phyloP scores from a whole-genome alignment of 257 asterid species.

The Lantana camara region DNA sequence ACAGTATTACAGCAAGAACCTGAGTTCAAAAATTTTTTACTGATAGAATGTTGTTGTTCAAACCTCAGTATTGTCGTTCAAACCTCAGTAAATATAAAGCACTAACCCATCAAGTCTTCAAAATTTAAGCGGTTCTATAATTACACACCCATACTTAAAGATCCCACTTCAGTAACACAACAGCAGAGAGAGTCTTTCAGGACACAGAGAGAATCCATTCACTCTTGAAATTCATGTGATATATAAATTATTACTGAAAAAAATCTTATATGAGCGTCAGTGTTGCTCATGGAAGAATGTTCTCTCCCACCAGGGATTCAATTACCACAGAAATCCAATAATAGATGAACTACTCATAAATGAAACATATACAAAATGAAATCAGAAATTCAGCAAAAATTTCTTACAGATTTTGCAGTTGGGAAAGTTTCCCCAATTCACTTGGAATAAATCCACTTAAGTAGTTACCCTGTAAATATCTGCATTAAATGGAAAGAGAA shows the following conservation, averaged over 20 bases:
- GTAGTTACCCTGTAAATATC: conserved; percentile 95
- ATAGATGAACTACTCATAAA: conserved; percentile 9
- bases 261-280: not conserved
- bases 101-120: too few relatives aligned
- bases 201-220: not conserved
- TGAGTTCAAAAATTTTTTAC: too few relatives aligned
- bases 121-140: too few relatives aligned
- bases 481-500: conserved; percentile 42
- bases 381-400: conserved; percentile 20
- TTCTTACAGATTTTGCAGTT: conserved; percentile 80
- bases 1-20: too few relatives aligned
- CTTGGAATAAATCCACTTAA: conserved; percentile 80
- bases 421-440: conserved; percentile 81
- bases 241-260: not conserved
- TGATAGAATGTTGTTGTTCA: too few relatives aligned
- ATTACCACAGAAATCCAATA: conserved; percentile 13
- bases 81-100: too few relatives aligned
- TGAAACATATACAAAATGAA: conserved; percentile 7
- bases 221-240: conserved; percentile 1
- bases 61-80: too few relatives aligned
- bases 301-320: conserved; percentile 16
- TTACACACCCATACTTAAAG: too few relatives aligned
- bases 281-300: not conserved
- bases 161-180: too few relatives aligned
- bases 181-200: not conserved